Evolutionary conservation across 2,329 filamentous ascomycete species (phyloP).

Genomic region (Mollisia scopiformis): DNA sequence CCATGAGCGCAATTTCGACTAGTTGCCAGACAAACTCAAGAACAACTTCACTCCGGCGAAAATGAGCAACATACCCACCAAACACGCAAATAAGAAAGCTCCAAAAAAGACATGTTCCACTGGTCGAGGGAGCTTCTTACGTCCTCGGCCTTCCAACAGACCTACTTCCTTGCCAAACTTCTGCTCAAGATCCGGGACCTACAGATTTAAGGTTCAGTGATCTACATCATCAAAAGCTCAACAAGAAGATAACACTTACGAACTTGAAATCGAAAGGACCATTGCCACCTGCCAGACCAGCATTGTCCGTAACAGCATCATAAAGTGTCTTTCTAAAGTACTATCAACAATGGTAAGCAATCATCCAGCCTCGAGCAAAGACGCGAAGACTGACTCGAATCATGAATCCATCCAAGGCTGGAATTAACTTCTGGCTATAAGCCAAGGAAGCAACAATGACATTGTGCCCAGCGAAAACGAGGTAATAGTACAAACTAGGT

Average conservation of each 20-base stretch:
- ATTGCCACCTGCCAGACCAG: not conserved
- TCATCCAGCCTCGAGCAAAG: not conserved
- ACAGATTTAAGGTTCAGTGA: not conserved
- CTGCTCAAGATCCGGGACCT: not conserved
- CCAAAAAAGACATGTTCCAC: not conserved
- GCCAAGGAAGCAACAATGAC: conserved; percentile 1
- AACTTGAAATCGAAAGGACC: conserved; percentile 11
- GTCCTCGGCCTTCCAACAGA: not conserved
- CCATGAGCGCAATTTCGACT: not conserved
- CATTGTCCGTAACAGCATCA: not conserved
- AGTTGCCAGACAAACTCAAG: not conserved
- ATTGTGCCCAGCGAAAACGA: conserved; percentile 8
- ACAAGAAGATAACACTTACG: not conserved
- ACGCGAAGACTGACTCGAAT: conserved; percentile 4
- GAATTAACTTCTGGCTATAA: not conserved
- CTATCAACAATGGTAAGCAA: not conserved
- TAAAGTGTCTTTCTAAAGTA: conserved; percentile 2
- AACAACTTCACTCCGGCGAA: not conserved
- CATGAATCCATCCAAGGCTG: conserved; percentile 2
- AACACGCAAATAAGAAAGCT: not conserved
- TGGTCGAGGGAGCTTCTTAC: not conserved
- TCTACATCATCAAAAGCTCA: not conserved
- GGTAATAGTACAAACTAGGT: conserved; percentile 2
- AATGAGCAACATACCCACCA: not conserved
- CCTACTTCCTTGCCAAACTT: conserved; percentile 7